Conservation (phyloP, 805 yeast genomes). For the Candida parachauliodes region DNA sequence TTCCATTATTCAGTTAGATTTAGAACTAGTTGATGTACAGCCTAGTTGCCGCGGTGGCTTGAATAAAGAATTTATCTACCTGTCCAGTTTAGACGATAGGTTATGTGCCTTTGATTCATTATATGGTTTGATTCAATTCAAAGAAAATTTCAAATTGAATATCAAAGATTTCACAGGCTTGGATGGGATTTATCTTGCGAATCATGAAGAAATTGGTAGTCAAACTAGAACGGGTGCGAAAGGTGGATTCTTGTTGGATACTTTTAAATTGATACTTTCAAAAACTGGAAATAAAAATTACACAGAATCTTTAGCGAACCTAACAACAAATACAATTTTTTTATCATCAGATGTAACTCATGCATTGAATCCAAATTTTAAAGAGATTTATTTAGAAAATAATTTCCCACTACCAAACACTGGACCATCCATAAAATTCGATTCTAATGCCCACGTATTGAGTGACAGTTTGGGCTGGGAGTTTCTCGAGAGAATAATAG, state of each 20-base stretch:
- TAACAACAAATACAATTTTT: slow-evolving; percentile 26
- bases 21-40: slow-evolving; percentile 37
- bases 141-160: slow-evolving; percentile 11
- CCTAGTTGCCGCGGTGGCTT: slow-evolving; percentile 36
- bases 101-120: slow-evolving; percentile 38
- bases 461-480: slow-evolving; percentile 31
- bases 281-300: slow-evolving; percentile 2
- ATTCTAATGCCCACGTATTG: slow-evolving; percentile 34
- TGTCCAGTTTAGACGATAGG: slow-evolving; percentile 41
- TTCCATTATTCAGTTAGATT: slow-evolving; percentile 28
- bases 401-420: slow-evolving; percentile 37
- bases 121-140: slow-evolving; percentile 26
- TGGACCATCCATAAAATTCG: slow-evolving; percentile 36
- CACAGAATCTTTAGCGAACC: slow-evolving; percentile 8
- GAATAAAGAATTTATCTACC: slow-evolving; percentile 31
- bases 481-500: slow-evolving; percentile 24
- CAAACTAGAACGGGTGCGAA: slow-evolving; percentile 37
- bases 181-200: slow-evolving; percentile 30
- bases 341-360: slow-evolving; percentile 45
- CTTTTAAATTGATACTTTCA: slow-evolving; percentile 7
- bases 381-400: slow-evolving; percentile 24
- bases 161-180: slow-evolving; percentile 25
- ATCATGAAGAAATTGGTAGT: slow-evolving; percentile 43
- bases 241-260: slow-evolving; percentile 26
- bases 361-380: slow-evolving; percentile 40